A percentile compares a stretch with the other conserved stretches of the same genome.
Evolutionary conservation across 2,329 filamentous ascomycete genomes (phyloP).

Genomic region (Pseudogymnoascus sp.): DNA sequence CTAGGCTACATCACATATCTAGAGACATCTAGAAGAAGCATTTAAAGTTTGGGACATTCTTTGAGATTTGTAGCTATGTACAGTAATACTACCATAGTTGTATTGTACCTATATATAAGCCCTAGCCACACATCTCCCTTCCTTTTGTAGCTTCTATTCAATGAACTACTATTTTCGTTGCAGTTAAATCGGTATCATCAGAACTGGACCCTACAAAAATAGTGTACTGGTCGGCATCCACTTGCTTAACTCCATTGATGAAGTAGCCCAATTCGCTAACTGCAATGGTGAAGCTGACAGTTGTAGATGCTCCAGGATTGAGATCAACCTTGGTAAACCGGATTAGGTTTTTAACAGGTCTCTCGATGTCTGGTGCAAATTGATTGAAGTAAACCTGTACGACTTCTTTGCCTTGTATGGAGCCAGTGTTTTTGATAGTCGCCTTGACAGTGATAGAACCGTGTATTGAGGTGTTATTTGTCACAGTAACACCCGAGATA

Average conservation of each 20-base stretch:
- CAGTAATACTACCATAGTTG: not conserved
- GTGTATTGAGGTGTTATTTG: not conserved
- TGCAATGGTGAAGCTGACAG: not conserved
- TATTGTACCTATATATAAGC: not conserved
- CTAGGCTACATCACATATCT: not conserved
- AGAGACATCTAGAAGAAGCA: not conserved
- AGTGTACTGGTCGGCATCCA: not conserved
- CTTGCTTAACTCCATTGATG: not conserved
- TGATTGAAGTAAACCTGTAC: not conserved
- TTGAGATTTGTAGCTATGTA: not conserved
- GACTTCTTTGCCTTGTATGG: not conserved
- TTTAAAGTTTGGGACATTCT: not conserved
- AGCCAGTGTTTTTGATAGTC: not conserved
- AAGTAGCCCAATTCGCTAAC: not conserved
- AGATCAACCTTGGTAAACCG: not conserved
- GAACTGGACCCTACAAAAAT: conserved; percentile 1
- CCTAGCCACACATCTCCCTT: not conserved
- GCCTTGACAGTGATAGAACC: not conserved
- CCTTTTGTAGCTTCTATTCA: not conserved
- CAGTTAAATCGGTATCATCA: not conserved
- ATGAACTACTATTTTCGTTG: not conserved
- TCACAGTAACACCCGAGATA: not conserved
- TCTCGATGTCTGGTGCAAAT: not conserved
- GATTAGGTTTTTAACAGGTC: not conserved
- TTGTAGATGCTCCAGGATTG: not conserved